Evolutionary conservation across 352 stramenopile species (phyloP), one percentile per base, ranked within the genome.

Genomic region (Lagenidium sp.): DNA sequence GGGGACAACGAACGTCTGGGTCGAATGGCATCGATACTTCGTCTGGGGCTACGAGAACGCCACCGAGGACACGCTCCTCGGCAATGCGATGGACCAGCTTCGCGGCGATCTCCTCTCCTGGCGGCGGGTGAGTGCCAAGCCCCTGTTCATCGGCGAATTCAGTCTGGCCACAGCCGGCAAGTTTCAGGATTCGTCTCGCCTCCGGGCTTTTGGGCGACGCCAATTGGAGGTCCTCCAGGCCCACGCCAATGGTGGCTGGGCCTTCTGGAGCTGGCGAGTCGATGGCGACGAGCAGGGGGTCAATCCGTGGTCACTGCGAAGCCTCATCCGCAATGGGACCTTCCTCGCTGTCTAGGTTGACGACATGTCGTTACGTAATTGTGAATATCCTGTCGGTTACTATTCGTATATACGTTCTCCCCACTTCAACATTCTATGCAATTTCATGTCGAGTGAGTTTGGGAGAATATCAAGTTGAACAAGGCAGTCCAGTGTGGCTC

Each of bases 21-120:
- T 86, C 21, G 79, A 92, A 25, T 92, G 76, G 74, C 79, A 92
- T 38, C 71, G 57, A 31, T 92, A 89, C 57, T 88, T 89, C 42
- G 60, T 89, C 1, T 92, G 76, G 79, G 79, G 79, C 45, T 86
- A 82, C 55, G 68, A 88, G 47, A 40, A 70, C 7, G 51, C 63
- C 16, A 70, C 55, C 16, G 71, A 85, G 20, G 45, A 51, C 4
- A 58, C 82, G 16, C 29, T 91, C 6, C 46, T 87, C 28, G 58
- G 60, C 41, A 54, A 53, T 3, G 54, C 62, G 3, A 63, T 87
- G 40, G 69, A 57, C 8, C 45, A 68, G n/a, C 75, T 78, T 59
- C 53, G 57, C 40, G 57, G 51, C 18, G 48, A 63, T 36, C 24
- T 67, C 42, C 44, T 54, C 36, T 36, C 53, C 39, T 78, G 77